Conservation (phyloP, 2,329 filamentous ascomycete species). For the Cercospora zeae-maydis region DNA sequence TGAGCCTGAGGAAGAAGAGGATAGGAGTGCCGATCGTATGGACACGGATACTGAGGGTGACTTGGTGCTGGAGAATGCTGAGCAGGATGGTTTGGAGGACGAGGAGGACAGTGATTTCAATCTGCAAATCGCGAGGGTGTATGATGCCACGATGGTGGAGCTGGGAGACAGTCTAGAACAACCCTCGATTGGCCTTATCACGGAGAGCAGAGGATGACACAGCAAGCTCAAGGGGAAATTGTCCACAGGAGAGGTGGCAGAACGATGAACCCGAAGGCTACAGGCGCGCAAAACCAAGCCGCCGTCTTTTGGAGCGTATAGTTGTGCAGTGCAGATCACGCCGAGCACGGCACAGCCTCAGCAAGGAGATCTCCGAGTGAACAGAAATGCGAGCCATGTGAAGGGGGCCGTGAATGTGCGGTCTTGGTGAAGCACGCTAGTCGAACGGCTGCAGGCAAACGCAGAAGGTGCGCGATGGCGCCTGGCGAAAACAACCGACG, state of each 20-base stretch:
- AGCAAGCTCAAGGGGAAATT: not conserved
- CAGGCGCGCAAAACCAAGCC: not conserved
- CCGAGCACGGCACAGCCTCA: not conserved
- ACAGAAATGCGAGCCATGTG: not conserved
- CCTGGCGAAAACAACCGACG: not conserved
- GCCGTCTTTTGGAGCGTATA: not conserved
- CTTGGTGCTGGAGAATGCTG: constrained; percentile 32
- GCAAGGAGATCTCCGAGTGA: not conserved
- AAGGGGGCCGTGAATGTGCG: not conserved
- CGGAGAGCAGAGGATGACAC: constrained; percentile 36
- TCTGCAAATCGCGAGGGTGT: constrained; percentile 71
- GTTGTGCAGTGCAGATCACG: not conserved
- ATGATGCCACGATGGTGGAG: constrained; percentile 73
- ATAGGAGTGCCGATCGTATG: constrained; percentile 34
- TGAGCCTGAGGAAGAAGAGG: constrained; percentile 36
- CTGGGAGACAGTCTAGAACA: constrained; percentile 64
- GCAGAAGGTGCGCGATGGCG: not conserved
- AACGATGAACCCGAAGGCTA: not conserved
- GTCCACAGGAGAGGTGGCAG: not conserved
- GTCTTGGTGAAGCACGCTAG: not conserved
- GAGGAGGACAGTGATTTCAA: constrained; percentile 47
- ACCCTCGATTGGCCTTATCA: constrained; percentile 47
- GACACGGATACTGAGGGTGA: constrained; percentile 40
- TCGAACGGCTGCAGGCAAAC: not conserved
- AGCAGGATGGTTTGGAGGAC: constrained; percentile 20